phyloP scores from a whole-genome alignment of 768 basidiomycete genomes.

The Lactifluus echinatus region DNA sequence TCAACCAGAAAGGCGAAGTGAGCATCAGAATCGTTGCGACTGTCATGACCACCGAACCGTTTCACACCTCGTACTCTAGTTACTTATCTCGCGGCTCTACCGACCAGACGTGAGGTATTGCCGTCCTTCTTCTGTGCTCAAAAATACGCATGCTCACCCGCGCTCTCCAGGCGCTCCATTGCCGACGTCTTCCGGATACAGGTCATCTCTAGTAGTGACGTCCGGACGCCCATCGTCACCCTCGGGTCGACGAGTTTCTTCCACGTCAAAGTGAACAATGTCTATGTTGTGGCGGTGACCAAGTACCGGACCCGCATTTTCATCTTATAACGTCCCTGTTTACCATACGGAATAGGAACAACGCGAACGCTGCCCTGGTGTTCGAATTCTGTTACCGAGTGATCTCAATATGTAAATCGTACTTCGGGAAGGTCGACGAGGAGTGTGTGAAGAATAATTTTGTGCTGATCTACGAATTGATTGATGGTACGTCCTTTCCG shows the following conservation, averaged over 20 bases:
- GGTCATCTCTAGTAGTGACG: conserved; percentile 95
- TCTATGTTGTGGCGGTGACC: conserved; percentile 93
- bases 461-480: conserved; percentile 93
- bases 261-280: conserved; percentile 90
- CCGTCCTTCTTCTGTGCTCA: not conserved
- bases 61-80: conserved; percentile 37
- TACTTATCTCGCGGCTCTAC: conserved; percentile 93
- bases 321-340: not conserved
- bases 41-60: not conserved
- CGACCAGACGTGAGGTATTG: conserved; percentile 91
- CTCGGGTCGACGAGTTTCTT: conserved; percentile 98
- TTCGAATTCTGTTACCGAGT: conserved; percentile 98
- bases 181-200: conserved; percentile 98
- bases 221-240: conserved; percentile 94
- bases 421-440: conserved; percentile 98
- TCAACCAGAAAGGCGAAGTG: conserved; percentile 99
- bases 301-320: conserved; percentile 49
- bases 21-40: not conserved
- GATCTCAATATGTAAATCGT: conserved; percentile 87
- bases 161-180: conserved; percentile 71
- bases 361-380: conserved; percentile 94
- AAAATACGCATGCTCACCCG: not conserved
- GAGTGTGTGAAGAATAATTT: conserved; percentile 99
- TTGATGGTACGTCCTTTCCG: conserved; percentile 62
- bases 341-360: conserved; percentile 47